These are phyloP conservation scores for Colletotrichum tanaceti DNA, from an alignment of 2,329 filamentous ascomycete species.

Conservation along the genomic window DNA sequence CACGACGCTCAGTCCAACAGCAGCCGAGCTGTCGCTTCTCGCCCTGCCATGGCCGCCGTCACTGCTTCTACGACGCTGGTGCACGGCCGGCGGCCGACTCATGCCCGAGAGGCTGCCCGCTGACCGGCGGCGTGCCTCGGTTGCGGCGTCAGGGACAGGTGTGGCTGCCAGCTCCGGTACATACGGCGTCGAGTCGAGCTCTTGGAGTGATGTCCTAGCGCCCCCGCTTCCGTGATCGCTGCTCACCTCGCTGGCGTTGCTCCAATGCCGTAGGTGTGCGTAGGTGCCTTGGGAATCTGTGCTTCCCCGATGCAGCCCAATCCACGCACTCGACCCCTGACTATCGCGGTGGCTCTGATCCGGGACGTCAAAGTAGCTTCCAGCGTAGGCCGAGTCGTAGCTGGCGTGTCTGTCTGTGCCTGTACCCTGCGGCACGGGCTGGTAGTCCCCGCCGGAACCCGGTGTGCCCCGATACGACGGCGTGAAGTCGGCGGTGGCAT, in stretches of 20 bases:
- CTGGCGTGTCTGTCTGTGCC: constrained; percentile 46
- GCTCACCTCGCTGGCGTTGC: constrained; percentile 58
- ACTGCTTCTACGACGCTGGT: constrained; percentile 46
- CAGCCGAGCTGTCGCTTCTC: constrained; percentile 43
- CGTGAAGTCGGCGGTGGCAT: constrained; percentile 42
- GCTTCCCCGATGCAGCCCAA: constrained; percentile 47
- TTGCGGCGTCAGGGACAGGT: constrained; percentile 42
- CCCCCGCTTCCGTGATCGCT: constrained; percentile 47
- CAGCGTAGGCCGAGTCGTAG: constrained; percentile 45
- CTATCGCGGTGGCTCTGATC: constrained; percentile 41
- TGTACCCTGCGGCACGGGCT: constrained; percentile 37
- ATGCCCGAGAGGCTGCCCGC: constrained; percentile 43
- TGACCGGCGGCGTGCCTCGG: constrained; percentile 46
- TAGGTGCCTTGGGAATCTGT: constrained; percentile 54
- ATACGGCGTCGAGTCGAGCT: constrained; percentile 53
- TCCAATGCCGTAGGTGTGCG: constrained; percentile 55
- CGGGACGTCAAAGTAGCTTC: constrained; percentile 48
- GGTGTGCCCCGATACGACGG: constrained; percentile 30
- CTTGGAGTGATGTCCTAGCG: constrained; percentile 46
- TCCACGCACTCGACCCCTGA: constrained; percentile 42
- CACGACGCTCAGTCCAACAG: constrained; percentile 48
- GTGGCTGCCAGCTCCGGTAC: constrained; percentile 54
- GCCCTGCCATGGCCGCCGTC: constrained; percentile 42
- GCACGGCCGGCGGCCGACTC: constrained; percentile 44
- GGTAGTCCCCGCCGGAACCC: constrained; percentile 36